These are phyloP conservation scores for Tulasnella sp. DNA, from an alignment of 768 basidiomycete genomes.

Conservation along the genomic window DNA sequence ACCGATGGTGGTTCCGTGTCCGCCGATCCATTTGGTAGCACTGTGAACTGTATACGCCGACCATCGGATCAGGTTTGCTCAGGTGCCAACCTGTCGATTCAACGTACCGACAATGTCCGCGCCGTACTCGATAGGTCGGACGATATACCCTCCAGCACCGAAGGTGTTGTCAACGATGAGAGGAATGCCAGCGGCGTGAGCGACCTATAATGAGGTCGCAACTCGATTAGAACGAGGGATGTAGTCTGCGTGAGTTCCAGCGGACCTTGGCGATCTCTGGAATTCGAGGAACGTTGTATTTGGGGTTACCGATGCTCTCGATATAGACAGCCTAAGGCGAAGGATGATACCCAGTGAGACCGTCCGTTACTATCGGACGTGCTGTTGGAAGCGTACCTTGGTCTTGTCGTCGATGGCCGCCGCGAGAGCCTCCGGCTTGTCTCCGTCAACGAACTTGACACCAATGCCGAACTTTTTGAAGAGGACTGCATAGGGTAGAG, in stretches of 20 bases:
- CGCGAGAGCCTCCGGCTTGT: constrained; percentile 44
- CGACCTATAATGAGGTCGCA: constrained; percentile 33
- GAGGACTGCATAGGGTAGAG: constrained; percentile 36
- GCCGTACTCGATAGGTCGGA: constrained; percentile 58
- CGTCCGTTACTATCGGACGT: background rate
- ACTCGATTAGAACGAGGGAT: too few relatives aligned
- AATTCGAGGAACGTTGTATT: constrained; percentile 54
- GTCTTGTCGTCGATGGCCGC: constrained; percentile 67
- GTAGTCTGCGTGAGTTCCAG: too few relatives aligned
- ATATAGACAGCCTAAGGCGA: constrained; percentile 45
- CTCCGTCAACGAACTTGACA: constrained; percentile 49
- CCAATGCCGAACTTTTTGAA: constrained; percentile 57
- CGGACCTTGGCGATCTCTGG: constrained; percentile 54
- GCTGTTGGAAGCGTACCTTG: constrained; percentile 24
- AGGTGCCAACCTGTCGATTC: background rate
- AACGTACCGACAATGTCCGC: constrained; percentile 63
- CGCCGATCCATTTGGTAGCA: constrained; percentile 75
- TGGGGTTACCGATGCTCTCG: constrained; percentile 72
- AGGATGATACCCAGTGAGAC: background rate
- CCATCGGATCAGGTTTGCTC: too few relatives aligned
- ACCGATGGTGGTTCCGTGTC: constrained; percentile 51
- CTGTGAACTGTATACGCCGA: constrained; percentile 42
- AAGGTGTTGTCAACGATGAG: constrained; percentile 76
- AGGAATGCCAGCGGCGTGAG: constrained; percentile 60
- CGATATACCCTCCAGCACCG: constrained; percentile 62